A percentile compares a stretch with the other conserved stretches of the same genome.
Evolutionary conservation across 805 yeast genomes (phyloP).

Genomic region (Hagleromyces aurorensis): DNA sequence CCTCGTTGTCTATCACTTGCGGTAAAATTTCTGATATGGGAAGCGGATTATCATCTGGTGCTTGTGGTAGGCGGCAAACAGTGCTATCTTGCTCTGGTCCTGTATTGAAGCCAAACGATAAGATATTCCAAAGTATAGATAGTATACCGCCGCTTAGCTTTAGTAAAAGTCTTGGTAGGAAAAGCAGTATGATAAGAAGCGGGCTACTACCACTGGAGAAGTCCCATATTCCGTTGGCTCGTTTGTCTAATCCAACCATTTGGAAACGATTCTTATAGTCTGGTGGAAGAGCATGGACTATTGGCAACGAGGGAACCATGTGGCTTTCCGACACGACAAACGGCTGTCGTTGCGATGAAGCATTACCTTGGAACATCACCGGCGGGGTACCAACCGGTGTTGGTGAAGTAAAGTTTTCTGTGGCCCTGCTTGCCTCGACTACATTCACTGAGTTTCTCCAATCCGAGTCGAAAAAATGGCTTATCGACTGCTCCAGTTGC

Average conservation of each 20-base stretch:
- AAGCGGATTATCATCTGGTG: conserved; percentile 12
- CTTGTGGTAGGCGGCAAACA: conserved; percentile 16
- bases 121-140: conserved; percentile 16
- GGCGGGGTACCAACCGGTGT: conserved; percentile 7
- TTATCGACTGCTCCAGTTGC: conserved; percentile 54
- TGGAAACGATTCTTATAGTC: conserved; percentile 21
- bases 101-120: conserved; percentile 17
- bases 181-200: conserved; percentile 42
- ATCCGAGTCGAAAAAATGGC: conserved; percentile 53
- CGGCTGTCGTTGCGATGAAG: conserved; percentile 5
- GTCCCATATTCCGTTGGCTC: conserved; percentile 6
- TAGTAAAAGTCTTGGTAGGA: conserved; percentile 44
- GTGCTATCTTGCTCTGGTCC: conserved; percentile 6
- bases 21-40: conserved; percentile 7
- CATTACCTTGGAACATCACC: not conserved
- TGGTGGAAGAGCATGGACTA: conserved; percentile 30
- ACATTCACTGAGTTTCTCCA: conserved; percentile 28
- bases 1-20: conserved; percentile 7
- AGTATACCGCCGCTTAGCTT: conserved; percentile 16
- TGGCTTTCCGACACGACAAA: conserved; percentile 6
- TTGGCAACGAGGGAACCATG: conserved; percentile 26
- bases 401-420: conserved; percentile 8
- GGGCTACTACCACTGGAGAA: conserved; percentile 22
- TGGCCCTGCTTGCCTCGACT: not conserved
- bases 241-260: conserved; percentile 20